phyloP scores from a whole-genome alignment of 768 basidiomycete genomes.

The Tulasnella sp. region DNA sequence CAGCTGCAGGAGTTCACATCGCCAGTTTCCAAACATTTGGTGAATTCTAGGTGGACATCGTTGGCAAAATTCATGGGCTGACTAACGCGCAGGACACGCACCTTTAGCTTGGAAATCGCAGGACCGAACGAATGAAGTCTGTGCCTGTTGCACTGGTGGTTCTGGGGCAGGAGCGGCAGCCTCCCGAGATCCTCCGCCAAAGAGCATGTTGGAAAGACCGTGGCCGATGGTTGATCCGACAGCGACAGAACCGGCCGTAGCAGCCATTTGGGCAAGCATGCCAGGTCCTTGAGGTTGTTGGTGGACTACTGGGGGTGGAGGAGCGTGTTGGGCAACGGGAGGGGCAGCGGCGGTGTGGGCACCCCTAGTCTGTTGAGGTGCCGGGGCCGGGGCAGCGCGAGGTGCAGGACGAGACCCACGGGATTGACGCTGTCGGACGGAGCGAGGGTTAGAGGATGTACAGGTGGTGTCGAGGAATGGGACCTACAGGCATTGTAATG shows the following conservation, averaged over 20 bases:
- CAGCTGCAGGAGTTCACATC: constrained; percentile 68
- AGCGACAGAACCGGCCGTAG: constrained; percentile 82
- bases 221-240: constrained; percentile 81
- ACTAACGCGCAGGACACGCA: constrained; percentile 23
- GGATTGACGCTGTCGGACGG: constrained; percentile 49
- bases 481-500: constrained; percentile 39
- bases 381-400: constrained; percentile 30
- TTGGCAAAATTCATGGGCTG: not conserved
- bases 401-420: constrained; percentile 56
- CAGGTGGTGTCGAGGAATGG: not conserved
- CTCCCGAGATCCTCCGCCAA: constrained; percentile 47
- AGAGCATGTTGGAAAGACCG: constrained; percentile 81
- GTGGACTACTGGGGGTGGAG: constrained; percentile 1
- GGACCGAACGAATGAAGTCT: constrained; percentile 32
- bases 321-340: not conserved
- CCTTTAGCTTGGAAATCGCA: constrained; percentile 80
- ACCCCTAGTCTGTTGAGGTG: constrained; percentile 26
- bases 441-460: not conserved
- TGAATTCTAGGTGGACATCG: constrained; percentile 46
- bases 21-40: constrained; percentile 70
- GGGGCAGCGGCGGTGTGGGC: constrained; percentile 20
- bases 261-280: constrained; percentile 73
- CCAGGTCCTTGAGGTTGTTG: constrained; percentile 40
- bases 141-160: constrained; percentile 35
- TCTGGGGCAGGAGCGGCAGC: constrained; percentile 31